Base-by-base conservation (phyloP, 306 rosid genomes). In the Phaseolus lunatus region DNA sequence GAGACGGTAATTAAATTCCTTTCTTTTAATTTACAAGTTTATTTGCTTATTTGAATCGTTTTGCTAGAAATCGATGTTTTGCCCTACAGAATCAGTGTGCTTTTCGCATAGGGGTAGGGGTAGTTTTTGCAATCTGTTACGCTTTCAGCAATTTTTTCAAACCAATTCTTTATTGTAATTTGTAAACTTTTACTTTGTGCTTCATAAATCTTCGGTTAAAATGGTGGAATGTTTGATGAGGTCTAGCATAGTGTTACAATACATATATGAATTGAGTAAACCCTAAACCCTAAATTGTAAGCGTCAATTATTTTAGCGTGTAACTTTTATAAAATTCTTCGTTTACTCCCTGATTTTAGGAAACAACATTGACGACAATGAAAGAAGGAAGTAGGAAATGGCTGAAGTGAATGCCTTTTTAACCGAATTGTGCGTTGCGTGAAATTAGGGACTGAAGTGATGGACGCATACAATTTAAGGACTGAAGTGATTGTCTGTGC, bases 1-100 rank as follows among this genome's bases (percentile, higher is more conserved):
- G 98, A 73, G 97, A 94, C 24, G 96, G 98, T 94, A 85, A 59
- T 11, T 2, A 9, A 67, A 33, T 47, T 66, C 39, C 63, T 49
- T 0, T 23, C 50, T 18, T 18, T 35, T 50, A 14, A 31, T 61
- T 1, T 16, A 31, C 67, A 26, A 24, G 4, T n/a, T 49, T 11
- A 56, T 48, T 66, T 67, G 3, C 39, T 78, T 47, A 14, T 14
- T 57, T 47, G 10, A 10, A 29, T 9, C 24, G 3, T 19, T 78
- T 72, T 31, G 4, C 33, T 13, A 26, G 20, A 39, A 80, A 5
- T 22, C 9, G 16, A 13, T 27, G 7, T 37, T 70, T 4, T 16
- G 3, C 64, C 23, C 39, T 7, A 15, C 15, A 3, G 20, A 7
- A 9, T 9, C 8, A 22, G 18, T 73, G 16, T 35, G 41, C 63